A percentile compares a stretch with the other conserved stretches of the same genome.
Conservation (phyloP, 148 eudicot species). For the Vaccinium myrtillus region DNA sequence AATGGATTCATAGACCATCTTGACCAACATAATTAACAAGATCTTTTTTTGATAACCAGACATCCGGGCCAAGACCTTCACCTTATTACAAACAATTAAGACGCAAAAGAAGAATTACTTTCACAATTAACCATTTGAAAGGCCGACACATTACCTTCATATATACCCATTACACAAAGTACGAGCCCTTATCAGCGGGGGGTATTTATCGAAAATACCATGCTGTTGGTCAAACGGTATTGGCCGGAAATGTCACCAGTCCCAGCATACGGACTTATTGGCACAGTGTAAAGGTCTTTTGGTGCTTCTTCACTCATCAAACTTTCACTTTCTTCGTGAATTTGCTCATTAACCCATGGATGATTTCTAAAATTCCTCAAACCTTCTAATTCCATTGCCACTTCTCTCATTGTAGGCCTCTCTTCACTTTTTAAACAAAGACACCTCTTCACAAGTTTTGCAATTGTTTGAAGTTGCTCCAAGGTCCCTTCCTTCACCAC, state of each 20-base stretch:
- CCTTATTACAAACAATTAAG: too few relatives aligned
- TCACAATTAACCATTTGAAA: slow-evolving; percentile 11
- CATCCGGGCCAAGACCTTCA: too few relatives aligned
- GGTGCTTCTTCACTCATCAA: not conserved
- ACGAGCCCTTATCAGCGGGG: not conserved
- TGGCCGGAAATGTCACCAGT: not conserved
- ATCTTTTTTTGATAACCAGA: too few relatives aligned
- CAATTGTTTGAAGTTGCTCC: slow-evolving; percentile 10
- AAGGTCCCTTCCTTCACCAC: too few relatives aligned
- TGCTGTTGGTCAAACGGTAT: not conserved
- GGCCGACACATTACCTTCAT: not conserved
- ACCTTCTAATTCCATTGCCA: slow-evolving; percentile 19
- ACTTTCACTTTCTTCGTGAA: not conserved
- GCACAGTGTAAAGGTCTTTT: slow-evolving; percentile 13
- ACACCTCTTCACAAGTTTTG: slow-evolving; percentile 23
- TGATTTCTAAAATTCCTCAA: slow-evolving; percentile 12
- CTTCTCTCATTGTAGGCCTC: slow-evolving; percentile 23
- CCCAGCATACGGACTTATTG: not conserved
- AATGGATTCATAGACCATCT: too few relatives aligned
- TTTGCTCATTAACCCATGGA: slow-evolving; percentile 15
- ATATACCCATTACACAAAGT: not conserved
- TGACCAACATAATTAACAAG: too few relatives aligned
- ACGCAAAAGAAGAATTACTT: too few relatives aligned
- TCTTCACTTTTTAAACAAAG: not conserved
- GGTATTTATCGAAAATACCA: not conserved